Base-by-base conservation (phyloP, 2,329 filamentous ascomycete species). In the Aspergillus persii region DNA sequence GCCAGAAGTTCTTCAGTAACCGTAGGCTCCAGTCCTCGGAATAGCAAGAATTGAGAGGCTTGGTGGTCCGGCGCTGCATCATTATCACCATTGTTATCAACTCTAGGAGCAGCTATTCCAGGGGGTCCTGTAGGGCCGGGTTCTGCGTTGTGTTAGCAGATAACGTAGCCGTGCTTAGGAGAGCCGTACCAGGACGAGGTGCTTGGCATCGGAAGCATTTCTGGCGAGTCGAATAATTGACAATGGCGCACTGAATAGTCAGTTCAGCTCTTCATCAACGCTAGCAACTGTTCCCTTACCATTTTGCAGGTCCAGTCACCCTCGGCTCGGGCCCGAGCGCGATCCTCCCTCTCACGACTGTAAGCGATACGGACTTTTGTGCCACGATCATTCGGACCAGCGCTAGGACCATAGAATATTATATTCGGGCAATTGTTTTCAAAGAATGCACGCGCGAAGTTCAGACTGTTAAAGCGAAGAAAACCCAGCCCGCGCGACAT, bases 41-140 rank as follows among this genome's bases (percentile, higher is more conserved):
- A 80, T 4, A 95, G 84, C 23, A 95, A 77, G 64, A 93, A 92
- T 65, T 92, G 90, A 1, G 90, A 92, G 1, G 88, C 84, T 0
- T 83, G 87, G 26, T 77, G 79, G 54, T 85, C 80, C 4, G 81
- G 77, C 1, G 81, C 80, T 2, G 77, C 80, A 71, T 84, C 83
- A 62, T 82, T 84, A 59, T 84, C 82, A 27, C 83, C 83, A 56
- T 77, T 80, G 39, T 84, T 84, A 8, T 75, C 74, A 39, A 80
- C 76, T 50, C 76, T 80, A 18, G 74, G 75, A 49, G 76, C 67
- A 56, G 77, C 72, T 55, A 74, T 75, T 8, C 71, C 71, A 48
- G 74, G 75, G 18, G 74, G 72, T 57, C 70, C 67, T 62, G 75
- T 53, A 12, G 63, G 58, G 9, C 74, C 69, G 65, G 63, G 49